Conservation (phyloP, 2,329 filamentous ascomycete species). For the Oidium heveae region DNA sequence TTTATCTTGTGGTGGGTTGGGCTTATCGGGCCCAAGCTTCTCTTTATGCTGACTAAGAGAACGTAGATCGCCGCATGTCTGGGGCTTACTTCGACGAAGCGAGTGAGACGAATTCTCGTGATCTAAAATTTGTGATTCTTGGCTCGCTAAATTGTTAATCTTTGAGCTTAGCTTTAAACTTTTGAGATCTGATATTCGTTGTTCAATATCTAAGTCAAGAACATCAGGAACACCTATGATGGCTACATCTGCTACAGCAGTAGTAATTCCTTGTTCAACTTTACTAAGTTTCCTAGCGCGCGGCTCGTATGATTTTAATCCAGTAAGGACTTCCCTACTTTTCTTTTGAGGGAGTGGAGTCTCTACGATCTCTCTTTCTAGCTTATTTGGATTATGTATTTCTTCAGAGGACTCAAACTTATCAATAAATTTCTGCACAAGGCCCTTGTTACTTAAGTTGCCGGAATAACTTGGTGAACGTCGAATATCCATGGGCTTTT, state of each 20-base stretch:
- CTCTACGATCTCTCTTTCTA: constrained; percentile 2
- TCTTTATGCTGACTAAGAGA: constrained; percentile 31
- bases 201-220: neutral
- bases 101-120: constrained; percentile 15
- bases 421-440: constrained; percentile 9
- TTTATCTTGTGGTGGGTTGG: constrained; percentile 15
- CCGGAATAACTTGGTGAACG: neutral
- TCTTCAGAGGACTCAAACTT: constrained; percentile 8
- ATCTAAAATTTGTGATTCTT: neutral
- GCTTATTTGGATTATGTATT: neutral
- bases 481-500: neutral
- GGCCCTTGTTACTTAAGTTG: constrained; percentile 3
- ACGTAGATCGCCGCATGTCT: constrained; percentile 52
- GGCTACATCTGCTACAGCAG: neutral
- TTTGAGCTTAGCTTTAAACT: neutral
- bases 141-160: constrained; percentile 16
- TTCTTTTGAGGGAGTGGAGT: constrained; percentile 4
- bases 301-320: constrained; percentile 3
- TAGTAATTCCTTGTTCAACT: neutral
- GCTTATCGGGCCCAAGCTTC: constrained; percentile 20
- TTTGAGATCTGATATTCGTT: neutral
- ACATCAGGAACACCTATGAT: neutral
- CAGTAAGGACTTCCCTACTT: constrained; percentile 9
- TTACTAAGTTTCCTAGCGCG: constrained; percentile 17
- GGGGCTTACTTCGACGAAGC: constrained; percentile 41